Percentiles rank a stretch among this genome's conserved stretches.
phyloP scores from a whole-genome alignment of 805 yeast species.

The Candida tibetensis region DNA sequence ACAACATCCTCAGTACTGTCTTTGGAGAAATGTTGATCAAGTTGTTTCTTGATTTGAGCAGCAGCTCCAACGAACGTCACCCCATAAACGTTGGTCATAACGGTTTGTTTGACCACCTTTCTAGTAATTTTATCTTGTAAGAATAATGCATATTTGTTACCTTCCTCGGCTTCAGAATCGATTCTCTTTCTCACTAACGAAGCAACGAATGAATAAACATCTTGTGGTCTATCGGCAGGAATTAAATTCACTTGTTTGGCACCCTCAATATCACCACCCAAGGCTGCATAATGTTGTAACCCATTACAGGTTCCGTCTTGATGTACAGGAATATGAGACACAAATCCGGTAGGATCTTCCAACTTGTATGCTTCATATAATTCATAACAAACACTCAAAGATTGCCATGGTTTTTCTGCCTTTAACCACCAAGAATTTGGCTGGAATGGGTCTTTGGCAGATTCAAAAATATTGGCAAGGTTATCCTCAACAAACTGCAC shows the following conservation, averaged over 20 bases:
- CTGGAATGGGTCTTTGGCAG: slow-evolving; percentile 61
- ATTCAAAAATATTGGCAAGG: slow-evolving; percentile 50
- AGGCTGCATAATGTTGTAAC: slow-evolving; percentile 80
- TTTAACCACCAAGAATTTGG: slow-evolving; percentile 63
- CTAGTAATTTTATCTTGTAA: slow-evolving; percentile 67
- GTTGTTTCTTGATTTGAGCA: slow-evolving; percentile 78
- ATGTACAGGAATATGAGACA: slow-evolving; percentile 76
- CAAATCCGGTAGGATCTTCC: slow-evolving; percentile 60
- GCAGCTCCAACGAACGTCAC: slow-evolving; percentile 94
- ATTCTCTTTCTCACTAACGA: slow-evolving; percentile 56
- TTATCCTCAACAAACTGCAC: slow-evolving; percentile 56
- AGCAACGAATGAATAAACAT: slow-evolving; percentile 73
- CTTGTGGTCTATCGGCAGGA: slow-evolving; percentile 72
- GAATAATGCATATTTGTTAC: slow-evolving; percentile 51
- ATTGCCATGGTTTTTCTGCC: slow-evolving; percentile 86
- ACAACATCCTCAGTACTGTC: slow-evolving; percentile 39
- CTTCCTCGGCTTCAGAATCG: slow-evolving; percentile 50
- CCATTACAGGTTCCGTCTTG: slow-evolving; percentile 90
- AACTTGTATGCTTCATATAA: slow-evolving; percentile 57
- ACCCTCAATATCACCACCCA: slow-evolving; percentile 83
- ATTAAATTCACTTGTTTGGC: slow-evolving; percentile 74
- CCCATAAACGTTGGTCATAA: slow-evolving; percentile 97
- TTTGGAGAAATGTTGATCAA: slow-evolving; percentile 56
- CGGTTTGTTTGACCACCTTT: slow-evolving; percentile 93
- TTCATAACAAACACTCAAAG: slow-evolving; percentile 67